These are phyloP conservation scores for Apiosordaria backusii DNA, from an alignment of 495 filamentous ascomycete species.

Conservation along the genomic window DNA sequence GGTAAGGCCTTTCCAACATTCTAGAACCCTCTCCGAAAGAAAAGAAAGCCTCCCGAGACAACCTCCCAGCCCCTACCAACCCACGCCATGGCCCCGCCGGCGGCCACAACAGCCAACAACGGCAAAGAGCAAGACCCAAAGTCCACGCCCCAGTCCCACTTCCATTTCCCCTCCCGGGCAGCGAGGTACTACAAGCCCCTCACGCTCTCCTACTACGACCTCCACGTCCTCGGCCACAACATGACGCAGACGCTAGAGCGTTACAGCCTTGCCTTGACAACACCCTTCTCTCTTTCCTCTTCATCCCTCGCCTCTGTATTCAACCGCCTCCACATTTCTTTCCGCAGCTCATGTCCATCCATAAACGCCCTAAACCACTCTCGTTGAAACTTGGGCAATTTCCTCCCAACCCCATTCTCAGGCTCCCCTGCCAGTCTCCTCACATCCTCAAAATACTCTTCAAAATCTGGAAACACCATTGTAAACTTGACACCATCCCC, in stretches of 20 bases:
- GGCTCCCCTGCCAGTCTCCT: conserved; percentile 48
- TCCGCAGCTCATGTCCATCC: conserved; percentile 47
- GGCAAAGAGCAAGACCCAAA: neutral
- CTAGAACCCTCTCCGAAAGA: no score
- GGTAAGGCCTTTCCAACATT: no score
- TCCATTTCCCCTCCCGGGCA: no score
- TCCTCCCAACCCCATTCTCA: conserved; percentile 33
- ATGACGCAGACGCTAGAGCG: no score
- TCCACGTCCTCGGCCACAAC: neutral
- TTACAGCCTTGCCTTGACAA: conserved; percentile 10
- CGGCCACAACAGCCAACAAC: neutral
- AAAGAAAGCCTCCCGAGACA: no score
- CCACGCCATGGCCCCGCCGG: no score
- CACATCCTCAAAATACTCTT: conserved; percentile 53
- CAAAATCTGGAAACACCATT: conserved; percentile 51
- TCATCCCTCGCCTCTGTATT: conserved; percentile 33
- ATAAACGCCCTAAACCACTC: conserved; percentile 50
- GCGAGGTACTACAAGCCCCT: neutral
- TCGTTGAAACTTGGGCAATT: conserved; percentile 45
- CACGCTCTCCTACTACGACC: neutral
- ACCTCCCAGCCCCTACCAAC: no score
- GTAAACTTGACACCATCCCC: conserved; percentile 51
- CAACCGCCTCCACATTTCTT: conserved; percentile 46
- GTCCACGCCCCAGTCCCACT: neutral
- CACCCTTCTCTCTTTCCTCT: neutral